Base-by-base conservation (phyloP, 306 rosid genomes). In the Dryas drummondii region DNA sequence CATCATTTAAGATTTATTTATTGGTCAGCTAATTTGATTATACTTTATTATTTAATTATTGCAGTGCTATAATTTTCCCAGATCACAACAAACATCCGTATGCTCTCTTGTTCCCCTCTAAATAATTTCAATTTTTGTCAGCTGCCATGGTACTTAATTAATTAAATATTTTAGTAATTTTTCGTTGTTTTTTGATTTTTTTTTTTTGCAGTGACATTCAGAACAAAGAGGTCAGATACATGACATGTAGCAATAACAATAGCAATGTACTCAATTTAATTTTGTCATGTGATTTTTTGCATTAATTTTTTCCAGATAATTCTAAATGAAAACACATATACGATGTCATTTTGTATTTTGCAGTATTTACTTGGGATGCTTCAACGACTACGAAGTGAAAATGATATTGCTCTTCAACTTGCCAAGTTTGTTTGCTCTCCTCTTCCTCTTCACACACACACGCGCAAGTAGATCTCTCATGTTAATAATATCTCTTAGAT, bases 221-320 rank as follows among this genome's bases (percentile, higher is more conserved):
- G n/a, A 92, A 84, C 76, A 90, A 88, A 70, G 98, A 92, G 97
- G 97, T 74, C 44, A 80, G 82, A 62, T 22, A 19, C 67, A 73
- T 48, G 68, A 59, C 66, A 71, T 51, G 27, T 60, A 73, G 73
- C 37, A 32, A 32, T 32, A 32, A 32, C 37, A 32, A 32, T 32
- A 32, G 37, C 76, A 46, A 59, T 26, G 37, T 59, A 46, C 78
- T 86, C 62, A 69, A 47, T 54, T 17, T 26, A 13, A 59, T 46
- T 82, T 53, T 17, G 1, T 49, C 40, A 17, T 41, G 4, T 27
- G 40, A 1, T 32, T 51, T 16, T 48, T 9, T 4, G 0, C 47
- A 13, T 54, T 65, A 41, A 9, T 74, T 48, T 2, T 16, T 42
- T 54, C n/a, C 0, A 56, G 5, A 45, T 5, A 19, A 5, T 70